phyloP scores from a whole-genome alignment of 345 rosid genomes.

The Euclidium syriacum region DNA sequence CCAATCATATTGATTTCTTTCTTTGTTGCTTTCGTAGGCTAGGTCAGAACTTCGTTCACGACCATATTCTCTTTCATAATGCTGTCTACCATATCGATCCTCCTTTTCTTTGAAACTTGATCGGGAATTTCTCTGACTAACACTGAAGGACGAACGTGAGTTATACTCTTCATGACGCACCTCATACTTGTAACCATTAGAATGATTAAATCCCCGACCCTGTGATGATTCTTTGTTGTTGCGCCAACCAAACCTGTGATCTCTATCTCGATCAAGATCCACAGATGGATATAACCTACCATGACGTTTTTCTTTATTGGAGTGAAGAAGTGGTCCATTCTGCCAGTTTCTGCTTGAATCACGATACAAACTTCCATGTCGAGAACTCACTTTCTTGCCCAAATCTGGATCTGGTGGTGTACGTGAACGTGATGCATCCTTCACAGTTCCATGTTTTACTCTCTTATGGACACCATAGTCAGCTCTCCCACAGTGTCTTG shows the following conservation, averaged over 20 bases:
- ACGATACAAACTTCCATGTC: constrained; percentile 13
- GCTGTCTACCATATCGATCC: constrained; percentile 24
- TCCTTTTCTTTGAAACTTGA: constrained; percentile 26
- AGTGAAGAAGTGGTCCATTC: neutral
- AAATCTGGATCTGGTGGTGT: constrained; percentile 18
- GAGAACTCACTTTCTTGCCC: constrained; percentile 12
- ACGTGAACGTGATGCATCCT: constrained; percentile 23
- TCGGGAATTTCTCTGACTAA: constrained; percentile 20
- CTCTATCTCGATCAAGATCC: constrained; percentile 30
- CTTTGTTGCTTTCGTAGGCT: constrained; percentile 25
- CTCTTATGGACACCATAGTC: constrained; percentile 17
- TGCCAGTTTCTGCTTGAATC: constrained; percentile 15
- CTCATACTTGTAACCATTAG: constrained; percentile 26
- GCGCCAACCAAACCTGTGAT: constrained; percentile 25
- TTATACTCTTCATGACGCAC: constrained; percentile 22
- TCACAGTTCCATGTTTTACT: constrained; percentile 10
- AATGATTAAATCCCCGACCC: constrained; percentile 16
- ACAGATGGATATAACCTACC: constrained; percentile 27
- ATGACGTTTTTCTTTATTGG: constrained; percentile 20
- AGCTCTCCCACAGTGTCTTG: constrained; percentile 26
- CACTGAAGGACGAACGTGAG: constrained; percentile 13
- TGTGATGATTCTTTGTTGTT: constrained; percentile 23
- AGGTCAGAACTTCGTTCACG: constrained; percentile 24
- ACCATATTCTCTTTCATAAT: constrained; percentile 24
- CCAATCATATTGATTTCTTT: constrained; percentile 21